Evolutionary conservation across 805 yeast species (phyloP), one percentile per base, ranked within the genome.

Genomic region (Pichia deserticola): DNA sequence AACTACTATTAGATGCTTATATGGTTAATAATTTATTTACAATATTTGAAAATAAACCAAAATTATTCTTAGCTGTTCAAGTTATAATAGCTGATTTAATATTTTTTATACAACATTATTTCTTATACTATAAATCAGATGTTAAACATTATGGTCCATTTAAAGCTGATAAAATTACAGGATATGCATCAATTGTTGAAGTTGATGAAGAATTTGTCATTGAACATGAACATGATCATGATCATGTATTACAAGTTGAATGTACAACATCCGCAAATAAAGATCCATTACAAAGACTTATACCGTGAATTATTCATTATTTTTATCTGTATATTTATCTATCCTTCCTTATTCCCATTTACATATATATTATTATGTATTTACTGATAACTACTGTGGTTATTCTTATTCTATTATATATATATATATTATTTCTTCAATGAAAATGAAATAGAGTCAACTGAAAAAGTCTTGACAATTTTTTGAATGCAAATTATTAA

Each of bases 171-270:
- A 32, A 8, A 27, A n/a, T 43, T 5, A 30, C 45, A 30, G 54
- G 53, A 3, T 58, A 58, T 29, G 56, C 48, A 8, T 54, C 66
- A 7, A 59, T 59, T 1, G 48, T 64, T 11, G 55, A 57, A 30
- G 70, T 63, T 45, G 71, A 66, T 29, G 69, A 65, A 36, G 56
- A 58, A 15, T 64, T 64, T 45, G 36, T 66, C 1, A 50, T 52
- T 33, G 70, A 66, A 44, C 68, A 66, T 46, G 54, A 52, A 28
- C 67, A 63, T 41, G 69, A 66, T 39, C 69, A 64, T 46, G 68
- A 65, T 41, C 66, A 62, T 25, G 42, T 38, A 27, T 28, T 35
- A 20, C 8, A 34, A 27, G 42, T 32, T 4, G 46, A 42, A 3
- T 57, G 63, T 40, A 45, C 42, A 20, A 37, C 48, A 30, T 54